These are phyloP conservation scores for Solioccasus polychromus DNA, from an alignment of 768 basidiomycete species.

Conservation along the genomic window DNA sequence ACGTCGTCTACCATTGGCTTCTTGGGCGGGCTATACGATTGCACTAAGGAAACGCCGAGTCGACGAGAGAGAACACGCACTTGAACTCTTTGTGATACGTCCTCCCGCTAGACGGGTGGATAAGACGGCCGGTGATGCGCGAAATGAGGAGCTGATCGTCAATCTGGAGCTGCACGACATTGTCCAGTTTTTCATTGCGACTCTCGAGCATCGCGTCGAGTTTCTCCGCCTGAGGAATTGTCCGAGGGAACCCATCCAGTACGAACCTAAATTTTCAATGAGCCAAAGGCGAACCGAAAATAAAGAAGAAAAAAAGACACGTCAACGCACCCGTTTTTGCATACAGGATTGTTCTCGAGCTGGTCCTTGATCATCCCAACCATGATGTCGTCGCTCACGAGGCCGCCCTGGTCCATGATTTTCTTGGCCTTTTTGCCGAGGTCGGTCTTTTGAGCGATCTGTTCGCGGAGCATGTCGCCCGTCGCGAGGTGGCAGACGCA, in stretches of 20 bases:
- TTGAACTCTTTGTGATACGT: conserved; percentile 95
- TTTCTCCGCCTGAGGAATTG: conserved; percentile 94
- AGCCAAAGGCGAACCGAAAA: neutral
- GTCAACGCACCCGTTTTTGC: conserved; percentile 88
- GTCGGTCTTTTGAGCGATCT: conserved; percentile 82
- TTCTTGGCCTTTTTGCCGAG: conserved; percentile 94
- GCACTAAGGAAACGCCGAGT: conserved; percentile 11
- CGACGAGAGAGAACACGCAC: conserved; percentile 45
- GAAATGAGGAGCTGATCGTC: conserved; percentile 95
- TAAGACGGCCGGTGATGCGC: conserved; percentile 93
- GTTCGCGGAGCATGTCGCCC: conserved; percentile 97
- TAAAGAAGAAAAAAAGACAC: neutral
- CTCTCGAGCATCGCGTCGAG: conserved; percentile 84
- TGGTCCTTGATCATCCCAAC: conserved; percentile 97
- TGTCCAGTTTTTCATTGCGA: conserved; percentile 86
- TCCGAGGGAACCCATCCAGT: conserved; percentile 98
- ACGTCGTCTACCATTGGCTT: conserved; percentile 92
- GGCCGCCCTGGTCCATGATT: conserved; percentile 95
- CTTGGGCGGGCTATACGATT: conserved; percentile 80
- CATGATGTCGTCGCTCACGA: conserved; percentile 96
- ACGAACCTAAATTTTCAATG: conserved; percentile 97
- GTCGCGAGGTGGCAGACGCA: conserved; percentile 98
- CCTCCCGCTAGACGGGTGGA: conserved; percentile 86
- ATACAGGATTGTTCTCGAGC: conserved; percentile 86
- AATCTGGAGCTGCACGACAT: conserved; percentile 89